A percentile compares a stretch with the other conserved stretches of the same genome.
Evolutionary conservation across 2,329 filamentous ascomycete genomes (phyloP).

Genomic region (Phialophora verrucosa): DNA sequence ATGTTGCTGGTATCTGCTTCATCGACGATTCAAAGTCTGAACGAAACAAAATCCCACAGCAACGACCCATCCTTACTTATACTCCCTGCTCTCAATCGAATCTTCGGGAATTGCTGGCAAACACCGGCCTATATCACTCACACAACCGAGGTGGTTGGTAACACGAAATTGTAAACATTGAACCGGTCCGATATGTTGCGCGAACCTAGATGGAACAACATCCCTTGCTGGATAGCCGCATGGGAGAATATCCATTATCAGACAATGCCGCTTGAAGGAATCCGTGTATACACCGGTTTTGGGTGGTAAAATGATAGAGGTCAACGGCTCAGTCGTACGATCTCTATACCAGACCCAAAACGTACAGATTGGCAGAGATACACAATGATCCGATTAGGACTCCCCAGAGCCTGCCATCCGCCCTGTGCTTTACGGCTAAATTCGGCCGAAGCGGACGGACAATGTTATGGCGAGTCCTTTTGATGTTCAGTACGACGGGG

Average conservation of each 20-base stretch:
- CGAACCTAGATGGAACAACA: not conserved
- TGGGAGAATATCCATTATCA: too few relatives aligned
- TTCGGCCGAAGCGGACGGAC: conserved; percentile 18
- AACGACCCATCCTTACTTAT: conserved; percentile 3
- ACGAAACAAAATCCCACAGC: not conserved
- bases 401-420: conserved; percentile 3
- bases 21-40: not conserved
- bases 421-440: not conserved
- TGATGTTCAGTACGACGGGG: not conserved
- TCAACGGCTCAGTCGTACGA: not conserved
- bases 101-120: not conserved
- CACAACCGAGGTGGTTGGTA: not conserved
- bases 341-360: not conserved
- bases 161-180: not conserved
- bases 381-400: conserved; percentile 1
- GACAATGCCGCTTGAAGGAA: not conserved
- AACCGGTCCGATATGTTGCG: not conserved
- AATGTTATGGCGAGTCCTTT: not conserved
- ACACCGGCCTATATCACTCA: not conserved
- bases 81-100: not conserved
- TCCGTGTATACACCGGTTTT: not conserved
- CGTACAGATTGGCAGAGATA: not conserved
- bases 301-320: not conserved
- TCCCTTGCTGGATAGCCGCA: not conserved
- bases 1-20: not conserved